Conservation (phyloP, 2,329 filamentous ascomycete genomes). For the Microsporum canis region DNA sequence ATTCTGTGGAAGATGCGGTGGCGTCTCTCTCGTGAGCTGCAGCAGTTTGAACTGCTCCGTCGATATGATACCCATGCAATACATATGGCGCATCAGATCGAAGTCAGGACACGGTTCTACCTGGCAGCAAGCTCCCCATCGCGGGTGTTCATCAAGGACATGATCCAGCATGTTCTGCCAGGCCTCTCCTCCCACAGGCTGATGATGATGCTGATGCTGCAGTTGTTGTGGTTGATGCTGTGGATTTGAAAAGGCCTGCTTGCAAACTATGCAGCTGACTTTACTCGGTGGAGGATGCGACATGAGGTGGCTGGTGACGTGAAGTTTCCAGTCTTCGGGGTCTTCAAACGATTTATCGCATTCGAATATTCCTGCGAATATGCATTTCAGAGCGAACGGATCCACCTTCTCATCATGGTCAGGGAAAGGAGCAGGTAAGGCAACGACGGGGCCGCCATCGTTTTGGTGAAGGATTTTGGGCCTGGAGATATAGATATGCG, state of each 20-base stretch:
- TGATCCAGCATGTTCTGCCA: constrained; percentile 36
- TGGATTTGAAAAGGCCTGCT: constrained; percentile 16
- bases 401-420: not conserved
- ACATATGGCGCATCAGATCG: constrained; percentile 37
- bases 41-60: constrained; percentile 35
- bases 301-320: constrained; percentile 37
- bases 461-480: not conserved
- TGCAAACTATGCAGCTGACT: constrained; percentile 36
- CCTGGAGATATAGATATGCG: not conserved
- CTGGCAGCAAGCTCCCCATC: constrained; percentile 28
- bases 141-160: constrained; percentile 31
- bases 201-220: not conserved
- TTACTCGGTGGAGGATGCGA: constrained; percentile 29
- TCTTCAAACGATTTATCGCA: constrained; percentile 32
- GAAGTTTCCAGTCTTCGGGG: constrained; percentile 31
- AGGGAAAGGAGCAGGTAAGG: not conserved
- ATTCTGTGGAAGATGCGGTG: not conserved
- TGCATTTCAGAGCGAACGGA: constrained; percentile 19
- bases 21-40: constrained; percentile 25
- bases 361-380: constrained; percentile 35
- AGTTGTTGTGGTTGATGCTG: constrained; percentile 4
- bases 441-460: not conserved
- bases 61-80: constrained; percentile 31
- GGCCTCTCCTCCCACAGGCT: constrained; percentile 18
- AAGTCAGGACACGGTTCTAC: constrained; percentile 33